Base-by-base conservation (phyloP, 1,284 basidiomycete species). In the Moniliophthora roreri region DNA sequence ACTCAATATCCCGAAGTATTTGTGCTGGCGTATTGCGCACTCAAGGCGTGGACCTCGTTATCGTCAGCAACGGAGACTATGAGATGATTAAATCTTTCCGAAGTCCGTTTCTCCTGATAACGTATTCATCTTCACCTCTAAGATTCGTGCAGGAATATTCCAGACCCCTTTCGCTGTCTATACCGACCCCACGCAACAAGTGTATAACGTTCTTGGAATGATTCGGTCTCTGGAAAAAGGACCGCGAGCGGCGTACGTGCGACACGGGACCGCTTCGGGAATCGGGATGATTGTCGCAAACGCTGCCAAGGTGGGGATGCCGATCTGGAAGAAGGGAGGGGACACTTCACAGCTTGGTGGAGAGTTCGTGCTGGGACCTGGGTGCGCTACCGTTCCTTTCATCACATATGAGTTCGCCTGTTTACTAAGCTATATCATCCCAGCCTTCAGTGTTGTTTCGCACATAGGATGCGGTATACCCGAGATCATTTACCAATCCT, bases 321-420 rank as follows among this genome's bases (percentile, higher is more conserved):
- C 87, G 0, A 70, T 90, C 7, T 82, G 78, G 76, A 80, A 80
- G 58, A 76, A 77, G 40, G 84, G 82, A 9, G 89, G 88, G 2
- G 81, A 89, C 60, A 73, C 78, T 51, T 66, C 75, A 34, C 85
- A 90, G 63, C 75, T 91, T 18, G 89, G 90, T 23, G 89, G 89
- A 28, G 89, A 91, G 67, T 91, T 92, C 61, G 76, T 91, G 16
- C 74, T 92, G 20, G 86, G 86, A 16, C 85, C 87, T n/a, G 81
- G 80, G 80, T 82, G 56, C 60, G 76, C 61, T 32, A 40, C 39
- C n/a, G n/a, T 40, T 9, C 16, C 1, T 40, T 9, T 21, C 16
- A 18, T 52, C 49, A 1, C 10, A 16, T 36, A 24, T n/a, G 39
- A 36, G 7, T 9, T 18, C 15, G 2, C 32, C 24, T 15, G 8